Percentiles rank a stretch among this genome's conserved stretches.
Conservation (phyloP, 148 eudicot species). For the Dianthus caryophyllus region DNA sequence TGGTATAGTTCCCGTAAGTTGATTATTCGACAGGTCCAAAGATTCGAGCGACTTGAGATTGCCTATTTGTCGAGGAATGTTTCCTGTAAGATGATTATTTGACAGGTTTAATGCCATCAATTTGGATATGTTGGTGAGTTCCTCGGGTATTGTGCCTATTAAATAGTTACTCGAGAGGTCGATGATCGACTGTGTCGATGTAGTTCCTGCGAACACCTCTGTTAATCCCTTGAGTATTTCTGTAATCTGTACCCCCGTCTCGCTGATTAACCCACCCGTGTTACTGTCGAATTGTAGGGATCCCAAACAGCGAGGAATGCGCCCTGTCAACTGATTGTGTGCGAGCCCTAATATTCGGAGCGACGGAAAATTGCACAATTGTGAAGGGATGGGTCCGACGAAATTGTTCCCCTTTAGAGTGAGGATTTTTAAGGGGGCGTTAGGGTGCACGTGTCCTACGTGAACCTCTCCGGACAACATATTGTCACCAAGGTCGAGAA, state of each 20-base stretch:
- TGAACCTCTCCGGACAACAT: slow-evolving; percentile 1
- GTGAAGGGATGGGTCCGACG: background rate
- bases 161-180: slow-evolving; percentile 44
- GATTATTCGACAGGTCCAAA: slow-evolving; percentile 24
- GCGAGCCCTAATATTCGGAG: background rate
- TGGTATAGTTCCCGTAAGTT: slow-evolving; percentile 26
- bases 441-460: background rate
- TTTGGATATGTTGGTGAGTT: slow-evolving; percentile 22
- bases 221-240: slow-evolving; percentile 1
- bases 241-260: background rate
- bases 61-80: slow-evolving; percentile 24
- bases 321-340: background rate
- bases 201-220: background rate
- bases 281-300: background rate
- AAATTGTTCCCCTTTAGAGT: background rate
- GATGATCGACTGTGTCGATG: slow-evolving; percentile 6
- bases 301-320: slow-evolving; percentile 1
- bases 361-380: background rate
- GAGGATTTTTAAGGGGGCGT: background rate
- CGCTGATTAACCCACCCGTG: background rate
- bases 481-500: slow-evolving; percentile 4
- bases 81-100: slow-evolving; percentile 22
- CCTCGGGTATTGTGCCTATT: slow-evolving; percentile 33
- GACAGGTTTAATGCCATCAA: slow-evolving; percentile 23
- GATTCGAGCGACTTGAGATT: slow-evolving; percentile 14